phyloP scores from a whole-genome alignment of 2,329 filamentous ascomycete genomes.

The Sporothrix mexicana region DNA sequence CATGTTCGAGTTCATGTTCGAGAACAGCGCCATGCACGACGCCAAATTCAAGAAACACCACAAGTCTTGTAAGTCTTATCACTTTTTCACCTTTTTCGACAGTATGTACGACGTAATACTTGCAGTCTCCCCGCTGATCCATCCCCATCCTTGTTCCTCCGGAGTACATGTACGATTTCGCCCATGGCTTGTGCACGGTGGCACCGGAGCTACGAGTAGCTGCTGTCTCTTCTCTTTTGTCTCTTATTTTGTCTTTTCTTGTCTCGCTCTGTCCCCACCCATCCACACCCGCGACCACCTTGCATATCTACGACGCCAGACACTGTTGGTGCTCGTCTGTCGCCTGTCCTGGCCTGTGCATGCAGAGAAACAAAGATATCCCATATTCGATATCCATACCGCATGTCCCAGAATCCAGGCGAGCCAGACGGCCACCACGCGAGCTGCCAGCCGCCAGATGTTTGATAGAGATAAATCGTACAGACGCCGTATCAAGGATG shows the following conservation, averaged over 20 bases:
- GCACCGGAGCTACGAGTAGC: neutral
- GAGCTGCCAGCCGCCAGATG: neutral
- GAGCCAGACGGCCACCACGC: neutral
- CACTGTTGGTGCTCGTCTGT: neutral
- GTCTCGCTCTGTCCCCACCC: slow-evolving; percentile 10
- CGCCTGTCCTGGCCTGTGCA: neutral
- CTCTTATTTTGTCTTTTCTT: too few relatives aligned
- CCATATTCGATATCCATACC: too few relatives aligned
- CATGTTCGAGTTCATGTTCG: neutral
- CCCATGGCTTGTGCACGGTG: neutral
- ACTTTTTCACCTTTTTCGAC: neutral
- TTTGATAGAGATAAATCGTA: neutral
- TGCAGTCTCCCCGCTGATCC: slow-evolving; percentile 1
- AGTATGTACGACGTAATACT: neutral
- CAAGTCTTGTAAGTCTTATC: neutral
- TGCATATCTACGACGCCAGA: slow-evolving; percentile 16
- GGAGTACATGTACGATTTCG: neutral
- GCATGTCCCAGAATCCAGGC: neutral
- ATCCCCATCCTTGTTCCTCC: neutral
- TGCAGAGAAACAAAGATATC: slow-evolving; percentile 18
- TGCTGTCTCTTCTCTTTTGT: neutral
- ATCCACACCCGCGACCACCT: slow-evolving; percentile 12
- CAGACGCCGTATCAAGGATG: neutral
- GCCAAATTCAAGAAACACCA: slow-evolving; percentile 12
- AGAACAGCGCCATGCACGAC: neutral